Conservation (phyloP, 106 monocot genomes). For the Dendrobium catenatum region DNA sequence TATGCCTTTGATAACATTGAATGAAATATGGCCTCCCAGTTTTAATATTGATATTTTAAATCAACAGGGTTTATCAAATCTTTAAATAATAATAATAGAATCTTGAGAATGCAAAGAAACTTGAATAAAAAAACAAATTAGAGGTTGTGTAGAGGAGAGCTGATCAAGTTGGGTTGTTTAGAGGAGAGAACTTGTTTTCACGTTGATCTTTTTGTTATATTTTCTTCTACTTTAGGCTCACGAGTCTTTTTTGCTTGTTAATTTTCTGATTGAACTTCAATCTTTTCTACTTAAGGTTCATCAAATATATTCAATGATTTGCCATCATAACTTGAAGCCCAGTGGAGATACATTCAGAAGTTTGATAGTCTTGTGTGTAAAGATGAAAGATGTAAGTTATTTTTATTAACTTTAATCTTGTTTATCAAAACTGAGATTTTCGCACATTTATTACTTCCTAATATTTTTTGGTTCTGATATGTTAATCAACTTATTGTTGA, state of each 20-base stretch:
- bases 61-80: neutral
- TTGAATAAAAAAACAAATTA: neutral
- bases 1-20: neutral
- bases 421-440: neutral
- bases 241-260: neutral
- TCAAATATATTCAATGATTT: conserved; percentile 50
- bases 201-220: neutral
- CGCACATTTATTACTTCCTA: neutral
- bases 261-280: conserved; percentile 8
- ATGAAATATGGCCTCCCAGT: neutral
- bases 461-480: neutral
- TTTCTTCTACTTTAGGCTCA: neutral
- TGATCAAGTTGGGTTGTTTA: neutral
- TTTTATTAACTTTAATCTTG: neutral
- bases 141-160: neutral
- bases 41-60: neutral
- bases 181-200: neutral
- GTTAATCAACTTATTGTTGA: conserved; percentile 1
- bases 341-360: conserved; percentile 41
- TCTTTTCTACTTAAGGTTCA: conserved; percentile 39
- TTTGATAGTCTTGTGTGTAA: conserved; percentile 56
- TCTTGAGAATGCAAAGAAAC: neutral
- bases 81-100: neutral
- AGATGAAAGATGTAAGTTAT: conserved; percentile 82
- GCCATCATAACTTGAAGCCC: conserved; percentile 40